These are phyloP conservation scores for Kurtzmaniella cleridarum DNA, from an alignment of 805 yeast species.

Conservation along the genomic window DNA sequence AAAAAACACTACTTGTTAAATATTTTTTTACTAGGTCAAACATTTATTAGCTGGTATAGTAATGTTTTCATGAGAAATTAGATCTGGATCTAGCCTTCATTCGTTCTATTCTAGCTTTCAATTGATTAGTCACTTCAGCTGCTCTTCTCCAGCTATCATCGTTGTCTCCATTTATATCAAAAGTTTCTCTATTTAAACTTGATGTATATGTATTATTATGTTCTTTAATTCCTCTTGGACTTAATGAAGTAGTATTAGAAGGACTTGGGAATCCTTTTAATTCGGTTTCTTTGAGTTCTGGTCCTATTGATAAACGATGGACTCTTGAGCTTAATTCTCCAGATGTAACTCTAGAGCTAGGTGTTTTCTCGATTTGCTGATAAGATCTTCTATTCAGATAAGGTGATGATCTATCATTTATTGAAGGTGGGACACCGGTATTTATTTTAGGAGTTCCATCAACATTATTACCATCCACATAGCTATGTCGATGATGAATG, in stretches of 20 bases:
- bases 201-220: constrained; percentile 10
- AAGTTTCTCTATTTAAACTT: constrained; percentile 13
- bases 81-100: constrained; percentile 63
- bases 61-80: constrained; percentile 2
- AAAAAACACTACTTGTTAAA: no score
- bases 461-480: background rate
- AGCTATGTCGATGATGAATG: constrained; percentile 2
- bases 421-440: background rate
- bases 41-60: no score
- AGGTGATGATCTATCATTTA: background rate
- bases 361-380: background rate
- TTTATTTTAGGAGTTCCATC: background rate
- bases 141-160: constrained; percentile 86
- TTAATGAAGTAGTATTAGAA: constrained; percentile 7
- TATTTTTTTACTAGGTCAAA: no score
- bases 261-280: constrained; percentile 9
- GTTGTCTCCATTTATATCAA: constrained; percentile 33
- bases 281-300: background rate
- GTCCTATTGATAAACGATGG: constrained; percentile 34
- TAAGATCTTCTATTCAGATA: background rate
- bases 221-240: constrained; percentile 5
- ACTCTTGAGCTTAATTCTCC: constrained; percentile 38
- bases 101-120: constrained; percentile 81
- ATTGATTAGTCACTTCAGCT: constrained; percentile 80
- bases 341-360: constrained; percentile 18